Evolutionary conservation across 345 rosid species (phyloP).

Genomic region (Toxicodendron radicans): DNA sequence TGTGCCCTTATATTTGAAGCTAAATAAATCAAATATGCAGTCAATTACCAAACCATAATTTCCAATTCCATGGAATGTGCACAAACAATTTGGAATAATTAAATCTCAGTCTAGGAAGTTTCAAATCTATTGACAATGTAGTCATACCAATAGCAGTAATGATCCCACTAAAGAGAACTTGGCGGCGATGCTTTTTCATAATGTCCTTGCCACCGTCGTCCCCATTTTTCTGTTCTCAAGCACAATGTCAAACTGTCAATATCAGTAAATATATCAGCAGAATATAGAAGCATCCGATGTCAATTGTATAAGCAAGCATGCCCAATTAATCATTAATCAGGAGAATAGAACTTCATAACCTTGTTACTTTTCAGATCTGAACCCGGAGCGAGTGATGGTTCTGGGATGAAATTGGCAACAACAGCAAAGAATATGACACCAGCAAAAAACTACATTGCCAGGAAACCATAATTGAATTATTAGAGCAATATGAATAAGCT

Average conservation of each 20-base stretch:
- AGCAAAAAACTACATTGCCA: slow-evolving; percentile 72
- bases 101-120: not conserved
- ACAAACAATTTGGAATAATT: not conserved
- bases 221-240: slow-evolving; percentile 56
- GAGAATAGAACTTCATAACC: slow-evolving; percentile 41
- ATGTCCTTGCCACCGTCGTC: slow-evolving; percentile 82
- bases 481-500: slow-evolving; percentile 14
- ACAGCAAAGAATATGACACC: slow-evolving; percentile 90
- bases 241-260: slow-evolving; percentile 26
- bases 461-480: slow-evolving; percentile 30
- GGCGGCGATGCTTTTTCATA: slow-evolving; percentile 84
- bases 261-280: slow-evolving; percentile 7
- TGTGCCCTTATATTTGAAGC: too few relatives aligned
- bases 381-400: slow-evolving; percentile 62
- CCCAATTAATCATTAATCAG: slow-evolving; percentile 4
- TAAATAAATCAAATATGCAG: too few relatives aligned
- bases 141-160: slow-evolving; percentile 85
- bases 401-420: slow-evolving; percentile 87
- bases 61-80: not conserved
- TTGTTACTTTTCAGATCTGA: slow-evolving; percentile 68
- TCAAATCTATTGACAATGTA: slow-evolving; percentile 12
- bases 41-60: not conserved
- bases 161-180: slow-evolving; percentile 89
- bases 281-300: slow-evolving; percentile 3
- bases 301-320: slow-evolving; percentile 5